Conservation (phyloP, 768 basidiomycete genomes). For the Gyrodon lividus region DNA sequence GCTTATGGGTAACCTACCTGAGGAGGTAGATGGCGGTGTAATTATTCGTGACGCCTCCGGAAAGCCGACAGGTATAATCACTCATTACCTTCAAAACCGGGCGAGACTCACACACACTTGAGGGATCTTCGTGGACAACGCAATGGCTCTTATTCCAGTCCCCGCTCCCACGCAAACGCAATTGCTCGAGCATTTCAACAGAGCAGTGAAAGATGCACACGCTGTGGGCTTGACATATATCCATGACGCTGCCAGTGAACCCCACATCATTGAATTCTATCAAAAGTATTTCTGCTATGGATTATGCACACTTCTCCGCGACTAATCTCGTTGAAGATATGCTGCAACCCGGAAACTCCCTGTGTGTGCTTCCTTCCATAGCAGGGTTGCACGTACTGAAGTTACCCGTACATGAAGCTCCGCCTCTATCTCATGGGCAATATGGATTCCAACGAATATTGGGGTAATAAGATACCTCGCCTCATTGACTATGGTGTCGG, state of each 20-base stretch:
- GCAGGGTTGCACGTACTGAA: neutral
- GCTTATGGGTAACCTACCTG: constrained; percentile 59
- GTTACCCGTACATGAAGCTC: constrained; percentile 36
- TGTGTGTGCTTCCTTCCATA: constrained; percentile 38
- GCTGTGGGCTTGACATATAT: constrained; percentile 80
- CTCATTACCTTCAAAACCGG: neutral
- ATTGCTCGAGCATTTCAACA: constrained; percentile 62
- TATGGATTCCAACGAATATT: constrained; percentile 54
- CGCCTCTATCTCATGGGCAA: constrained; percentile 64
- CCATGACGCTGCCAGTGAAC: constrained; percentile 71
- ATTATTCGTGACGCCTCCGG: constrained; percentile 64
- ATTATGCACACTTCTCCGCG: neutral
- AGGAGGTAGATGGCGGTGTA: constrained; percentile 66
- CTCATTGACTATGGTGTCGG: constrained; percentile 58
- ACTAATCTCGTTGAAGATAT: constrained; percentile 44
- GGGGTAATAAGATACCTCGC: constrained; percentile 61
- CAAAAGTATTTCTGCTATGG: constrained; percentile 44
- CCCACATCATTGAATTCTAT: constrained; percentile 59
- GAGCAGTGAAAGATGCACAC: constrained; percentile 67
- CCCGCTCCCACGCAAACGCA: constrained; percentile 60
- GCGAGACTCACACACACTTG: neutral
- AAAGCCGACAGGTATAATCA: constrained; percentile 59
- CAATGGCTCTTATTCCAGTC: constrained; percentile 69
- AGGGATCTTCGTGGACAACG: constrained; percentile 86
- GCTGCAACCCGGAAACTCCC: constrained; percentile 69